Conservation (phyloP, 306 rosid species). For the Hippophae gyantsensis region DNA sequence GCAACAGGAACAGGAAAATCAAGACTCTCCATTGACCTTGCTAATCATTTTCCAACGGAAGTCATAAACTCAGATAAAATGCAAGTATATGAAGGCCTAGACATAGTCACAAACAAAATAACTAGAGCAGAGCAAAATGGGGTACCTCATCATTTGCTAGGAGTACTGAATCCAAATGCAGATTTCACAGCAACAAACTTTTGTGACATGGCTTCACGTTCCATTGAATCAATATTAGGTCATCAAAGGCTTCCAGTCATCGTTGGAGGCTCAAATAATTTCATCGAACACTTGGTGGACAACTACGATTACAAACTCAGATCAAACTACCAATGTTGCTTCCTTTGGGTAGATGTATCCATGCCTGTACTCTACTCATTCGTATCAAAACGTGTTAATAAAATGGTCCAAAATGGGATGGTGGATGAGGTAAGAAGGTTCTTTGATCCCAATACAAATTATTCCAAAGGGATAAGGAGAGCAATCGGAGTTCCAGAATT, state of each 20-base stretch:
- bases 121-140: slow-evolving; percentile 51
- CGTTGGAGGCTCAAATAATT: slow-evolving; percentile 88
- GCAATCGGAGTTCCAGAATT: slow-evolving; percentile 92
- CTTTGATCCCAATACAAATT: slow-evolving; percentile 40
- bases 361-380: slow-evolving; percentile 33
- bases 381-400: slow-evolving; percentile 50
- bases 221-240: slow-evolving; percentile 34
- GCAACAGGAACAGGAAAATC: slow-evolving; percentile 90
- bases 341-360: slow-evolving; percentile 69
- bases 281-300: slow-evolving; percentile 58
- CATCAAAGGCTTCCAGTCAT: slow-evolving; percentile 50
- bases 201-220: slow-evolving; percentile 24
- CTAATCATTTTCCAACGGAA: slow-evolving; percentile 46
- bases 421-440: slow-evolving; percentile 39
- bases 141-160: slow-evolving; percentile 71
- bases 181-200: slow-evolving; percentile 53
- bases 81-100: slow-evolving; percentile 71
- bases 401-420: slow-evolving; percentile 59
- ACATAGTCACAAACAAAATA: slow-evolving; percentile 69
- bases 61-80: slow-evolving; percentile 88
- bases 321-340: slow-evolving; percentile 49
- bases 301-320: slow-evolving; percentile 34
- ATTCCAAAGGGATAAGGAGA: slow-evolving; percentile 45
- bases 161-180: slow-evolving; percentile 31
- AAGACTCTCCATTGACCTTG: slow-evolving; percentile 62